Evolutionary conservation across 2,329 filamentous ascomycete genomes (phyloP).

Genomic region (Botryotinia calthae): DNA sequence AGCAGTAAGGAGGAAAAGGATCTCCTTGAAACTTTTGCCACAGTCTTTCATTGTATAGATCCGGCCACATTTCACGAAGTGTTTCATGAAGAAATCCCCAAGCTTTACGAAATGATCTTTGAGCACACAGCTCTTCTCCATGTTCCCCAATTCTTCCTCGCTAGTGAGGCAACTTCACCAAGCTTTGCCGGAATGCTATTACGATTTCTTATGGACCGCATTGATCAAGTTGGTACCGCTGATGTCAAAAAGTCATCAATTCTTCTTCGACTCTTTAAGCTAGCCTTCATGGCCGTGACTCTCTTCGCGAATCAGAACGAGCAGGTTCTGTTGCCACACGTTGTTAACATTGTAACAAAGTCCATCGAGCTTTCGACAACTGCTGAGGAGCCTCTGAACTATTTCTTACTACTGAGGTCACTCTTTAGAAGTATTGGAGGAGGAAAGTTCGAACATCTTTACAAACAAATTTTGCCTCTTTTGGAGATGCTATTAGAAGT

Average conservation of each 20-base stretch:
- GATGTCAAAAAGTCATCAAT: conserved; percentile 94
- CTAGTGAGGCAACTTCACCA: conserved; percentile 96
- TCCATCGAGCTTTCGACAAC: conserved; percentile 95
- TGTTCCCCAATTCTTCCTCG: conserved; percentile 95
- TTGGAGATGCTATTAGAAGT: conserved; percentile 97
- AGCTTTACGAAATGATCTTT: conserved; percentile 96
- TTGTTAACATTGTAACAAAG: conserved; percentile 95
- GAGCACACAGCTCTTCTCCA: conserved; percentile 92
- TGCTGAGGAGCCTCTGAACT: conserved; percentile 97
- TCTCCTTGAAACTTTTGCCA: conserved; percentile 93
- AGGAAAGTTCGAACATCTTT: conserved; percentile 94
- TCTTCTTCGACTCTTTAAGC: conserved; percentile 87
- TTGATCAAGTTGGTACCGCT: conserved; percentile 88
- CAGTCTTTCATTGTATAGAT: conserved; percentile 97
- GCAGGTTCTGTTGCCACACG: conserved; percentile 89
- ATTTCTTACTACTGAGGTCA: conserved; percentile 88
- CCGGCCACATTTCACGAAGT: conserved; percentile 98
- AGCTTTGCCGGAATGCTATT: conserved; percentile 98
- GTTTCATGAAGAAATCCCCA: conserved; percentile 94
- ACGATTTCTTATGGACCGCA: conserved; percentile 94
- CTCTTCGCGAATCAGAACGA: conserved; percentile 94
- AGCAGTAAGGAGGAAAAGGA: conserved; percentile 97
- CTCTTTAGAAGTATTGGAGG: conserved; percentile 96
- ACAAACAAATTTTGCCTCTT: conserved; percentile 94
- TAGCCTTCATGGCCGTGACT: conserved; percentile 99